Evolutionary conservation across 2,329 filamentous ascomycete species (phyloP), one percentile per base, ranked within the genome.

Genomic region (Colletotrichum eremochloae): DNA sequence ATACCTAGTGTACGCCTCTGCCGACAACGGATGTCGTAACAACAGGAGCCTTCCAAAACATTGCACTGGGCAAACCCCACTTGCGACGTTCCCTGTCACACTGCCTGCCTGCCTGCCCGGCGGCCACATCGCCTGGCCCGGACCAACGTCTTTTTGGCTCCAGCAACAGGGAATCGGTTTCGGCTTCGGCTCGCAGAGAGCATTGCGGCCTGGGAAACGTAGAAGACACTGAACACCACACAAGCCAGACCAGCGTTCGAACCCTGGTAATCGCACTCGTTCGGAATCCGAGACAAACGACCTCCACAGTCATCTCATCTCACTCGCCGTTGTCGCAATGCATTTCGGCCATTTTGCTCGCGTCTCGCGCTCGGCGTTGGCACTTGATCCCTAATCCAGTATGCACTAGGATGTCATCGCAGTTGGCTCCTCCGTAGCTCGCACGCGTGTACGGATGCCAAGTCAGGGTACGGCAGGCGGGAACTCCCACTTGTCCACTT

Each of bases 231-330:
- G 48, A 48, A 31, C 60, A 61, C 55, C 46, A 61, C 60, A 36
- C 60, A 70, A 61, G 60, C 60, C 66, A 67, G 63, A 70, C 60
- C 66, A 44, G 60, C 67, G 60, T 69, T 38, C 24, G 24, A 24
- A 24, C 60, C 66, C 66, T 63, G 53, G 29, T 9, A 18, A 55
- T 55, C 58, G 15, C 50, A 55, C 66, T 58, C 29, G 55, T 48
- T 40, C 66, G 62, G 20, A 61, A 24, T 72, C 60, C 65, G 70
- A 72, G 70, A 72, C 70, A 72, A 60, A 46, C 40, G 48, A 65
- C 12, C 48, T 67, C 60, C 60, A 44, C 55, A 24, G 61, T 72
- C 69, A 64, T 72, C 69, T 48, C 69, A 72, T 64, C 44, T 69
- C 31, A n/a, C 36, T 31, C 36, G 18, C 44, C 44, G 38, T 61